Base-by-base conservation (phyloP, 768 basidiomycete genomes). In the Boletus subparvulus region DNA sequence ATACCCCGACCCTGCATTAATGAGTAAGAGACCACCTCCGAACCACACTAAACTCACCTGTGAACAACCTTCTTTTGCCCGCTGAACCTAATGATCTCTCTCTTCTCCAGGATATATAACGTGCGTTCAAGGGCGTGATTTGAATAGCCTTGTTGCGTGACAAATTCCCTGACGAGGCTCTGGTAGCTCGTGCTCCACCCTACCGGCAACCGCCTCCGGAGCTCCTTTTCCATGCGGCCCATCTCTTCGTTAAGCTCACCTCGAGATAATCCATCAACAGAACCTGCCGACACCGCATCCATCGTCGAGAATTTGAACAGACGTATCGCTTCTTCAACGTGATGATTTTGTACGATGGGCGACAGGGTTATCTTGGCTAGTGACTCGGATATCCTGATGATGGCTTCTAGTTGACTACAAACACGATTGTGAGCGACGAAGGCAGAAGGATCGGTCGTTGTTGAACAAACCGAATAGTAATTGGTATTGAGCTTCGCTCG, bases 281-380 rank as follows among this genome's bases (percentile, higher is more conserved):
- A 88, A 13, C 97, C 95, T 1, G 94, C 94, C 13, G 91, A 89
- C 28, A 98, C 95, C 26, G 97, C 97, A 70, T 98, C 94, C 96
- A 99, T 98, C 3, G 97, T 98, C 10, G 95, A 98, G 75, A 87
- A 95, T 68, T 96, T 98, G 86, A 99, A 99, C 41, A 99, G 74
- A 11, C 97, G 89, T 64, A 98, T 98, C 7, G 97, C 92, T 73
- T 99, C 97, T 72, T 98, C 95, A 24, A 98, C 96, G 64, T 99
- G 95, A 69, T 95, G 88, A 47, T 88, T 88, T 65, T 88, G 86
- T 4, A 98, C 97, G 4, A 86, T 81, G 0, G 92, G 80, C 0
- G 90, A 88, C 16, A 99, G 79, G 4, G 94, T 94, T 74, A 98
- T 83, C 68, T 98, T 99, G 13, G 96, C 95, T 19, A 98, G 78